These are phyloP conservation scores for Zea mays DNA, from an alignment of 176 grass and related monocot genomes.

Conservation along the genomic window DNA sequence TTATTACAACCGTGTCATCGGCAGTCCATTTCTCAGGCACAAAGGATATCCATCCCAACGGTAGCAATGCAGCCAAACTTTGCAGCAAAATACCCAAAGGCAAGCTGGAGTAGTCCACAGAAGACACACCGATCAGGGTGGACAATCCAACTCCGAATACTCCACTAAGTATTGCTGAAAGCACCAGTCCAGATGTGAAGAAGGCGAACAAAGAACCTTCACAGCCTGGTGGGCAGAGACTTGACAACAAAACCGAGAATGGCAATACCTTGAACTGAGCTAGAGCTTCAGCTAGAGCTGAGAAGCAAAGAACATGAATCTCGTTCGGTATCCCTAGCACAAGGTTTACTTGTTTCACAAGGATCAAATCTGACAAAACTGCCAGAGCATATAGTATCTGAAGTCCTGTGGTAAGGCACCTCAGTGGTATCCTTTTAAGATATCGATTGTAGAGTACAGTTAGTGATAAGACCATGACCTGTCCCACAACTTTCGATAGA, in stretches of 20 bases:
- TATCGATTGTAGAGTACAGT: conserved; percentile 60
- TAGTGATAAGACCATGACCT: conserved; percentile 73
- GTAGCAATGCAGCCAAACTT: conserved; percentile 71
- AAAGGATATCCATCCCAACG: conserved; percentile 70
- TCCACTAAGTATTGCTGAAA: conserved; percentile 74
- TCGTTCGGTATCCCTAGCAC: conserved; percentile 74
- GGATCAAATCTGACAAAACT: conserved; percentile 64
- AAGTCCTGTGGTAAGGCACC: conserved; percentile 49
- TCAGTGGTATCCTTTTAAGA: conserved; percentile 67
- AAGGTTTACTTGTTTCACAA: conserved; percentile 82
- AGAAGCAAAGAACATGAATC: conserved; percentile 67
- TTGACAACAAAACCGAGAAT: conserved; percentile 73
- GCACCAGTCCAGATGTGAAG: conserved; percentile 73
- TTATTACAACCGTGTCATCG: conserved; percentile 44
- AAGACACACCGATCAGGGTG: conserved; percentile 62
- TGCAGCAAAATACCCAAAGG: conserved; percentile 68
- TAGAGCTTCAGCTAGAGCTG: conserved; percentile 76
- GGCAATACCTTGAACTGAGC: conserved; percentile 89
- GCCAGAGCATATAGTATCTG: conserved; percentile 68
- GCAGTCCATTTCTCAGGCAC: conserved; percentile 51
- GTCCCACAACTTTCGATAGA: conserved; percentile 77
- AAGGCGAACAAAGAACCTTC: conserved; percentile 88
- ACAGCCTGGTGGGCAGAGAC: conserved; percentile 61
- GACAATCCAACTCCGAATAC: conserved; percentile 68
- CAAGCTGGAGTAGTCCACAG: conserved; percentile 65